Evolutionary conservation across 768 basidiomycete genomes (phyloP).

Genomic region (Xerocomellus intermedius): DNA sequence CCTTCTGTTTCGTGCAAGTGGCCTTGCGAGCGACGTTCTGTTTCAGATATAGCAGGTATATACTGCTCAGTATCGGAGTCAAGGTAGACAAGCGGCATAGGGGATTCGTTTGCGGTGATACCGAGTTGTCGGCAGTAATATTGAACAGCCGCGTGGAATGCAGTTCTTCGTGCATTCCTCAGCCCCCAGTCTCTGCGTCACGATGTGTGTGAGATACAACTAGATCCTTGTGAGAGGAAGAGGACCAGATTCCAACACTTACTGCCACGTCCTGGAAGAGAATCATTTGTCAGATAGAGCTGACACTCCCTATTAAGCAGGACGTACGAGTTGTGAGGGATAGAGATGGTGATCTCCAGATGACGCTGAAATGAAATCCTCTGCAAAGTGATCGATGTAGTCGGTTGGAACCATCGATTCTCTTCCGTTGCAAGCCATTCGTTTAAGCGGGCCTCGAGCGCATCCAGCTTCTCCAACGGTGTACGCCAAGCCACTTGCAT

Average conservation of each 20-base stretch:
- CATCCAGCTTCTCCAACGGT: conserved; percentile 67
- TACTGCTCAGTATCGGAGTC: conserved; percentile 21
- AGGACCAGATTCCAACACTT: conserved; percentile 11
- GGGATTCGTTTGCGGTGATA: conserved; percentile 58
- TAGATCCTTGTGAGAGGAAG: not conserved
- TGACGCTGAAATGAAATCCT: conserved; percentile 64
- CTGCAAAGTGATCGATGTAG: conserved; percentile 61
- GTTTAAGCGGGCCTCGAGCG: conserved; percentile 63
- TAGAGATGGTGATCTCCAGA: conserved; percentile 66
- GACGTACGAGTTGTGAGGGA: conserved; percentile 50
- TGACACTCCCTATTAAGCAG: not conserved
- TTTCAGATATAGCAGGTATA: not conserved
- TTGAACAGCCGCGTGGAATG: conserved; percentile 77
- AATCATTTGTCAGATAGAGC: conserved; percentile 2
- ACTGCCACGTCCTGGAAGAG: conserved; percentile 35
- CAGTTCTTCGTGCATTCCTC: conserved; percentile 60
- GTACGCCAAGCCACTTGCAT: conserved; percentile 79
- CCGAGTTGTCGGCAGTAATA: conserved; percentile 69
- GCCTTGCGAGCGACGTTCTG: conserved; percentile 6
- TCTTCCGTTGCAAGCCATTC: conserved; percentile 78
- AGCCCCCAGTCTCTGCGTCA: conserved; percentile 56
- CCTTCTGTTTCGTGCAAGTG: conserved; percentile 1
- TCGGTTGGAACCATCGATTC: conserved; percentile 75
- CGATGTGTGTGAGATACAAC: conserved; percentile 3
- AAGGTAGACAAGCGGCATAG: conserved; percentile 57